Percentiles rank a stretch among this genome's conserved stretches.
phyloP scores from a whole-genome alignment of 306 rosid species.

The Prinsepia uniflora region DNA sequence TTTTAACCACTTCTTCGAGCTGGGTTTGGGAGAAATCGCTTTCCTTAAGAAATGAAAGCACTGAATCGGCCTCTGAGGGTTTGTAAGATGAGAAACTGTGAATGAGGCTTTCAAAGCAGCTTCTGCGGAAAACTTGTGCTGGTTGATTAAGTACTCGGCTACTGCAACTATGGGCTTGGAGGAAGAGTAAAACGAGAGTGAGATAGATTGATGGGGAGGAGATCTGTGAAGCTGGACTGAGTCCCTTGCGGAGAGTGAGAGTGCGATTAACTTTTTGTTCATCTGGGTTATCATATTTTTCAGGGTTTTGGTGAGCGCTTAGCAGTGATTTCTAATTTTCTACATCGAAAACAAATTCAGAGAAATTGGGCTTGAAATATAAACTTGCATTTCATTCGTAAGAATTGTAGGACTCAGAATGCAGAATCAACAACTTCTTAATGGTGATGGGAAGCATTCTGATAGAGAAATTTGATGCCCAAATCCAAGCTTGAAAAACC shows the following conservation, averaged over 20 bases:
- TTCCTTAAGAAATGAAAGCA: constrained; percentile 21
- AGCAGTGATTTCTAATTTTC: neutral
- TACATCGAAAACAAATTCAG: neutral
- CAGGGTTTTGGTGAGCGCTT: neutral
- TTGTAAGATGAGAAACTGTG: constrained; percentile 1
- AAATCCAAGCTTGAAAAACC: too few relatives aligned
- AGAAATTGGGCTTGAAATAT: neutral
- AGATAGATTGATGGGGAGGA: constrained; percentile 14
- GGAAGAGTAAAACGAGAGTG: constrained; percentile 21
- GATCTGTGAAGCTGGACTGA: neutral
- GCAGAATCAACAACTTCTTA: neutral
- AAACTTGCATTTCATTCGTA: neutral
- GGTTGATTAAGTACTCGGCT: constrained; percentile 26
- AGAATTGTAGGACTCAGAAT: neutral
- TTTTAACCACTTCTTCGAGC: constrained; percentile 23
- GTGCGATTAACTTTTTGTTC: constrained; percentile 1
- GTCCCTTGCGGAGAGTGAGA: constrained; percentile 9
- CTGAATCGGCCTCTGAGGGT: constrained; percentile 15
- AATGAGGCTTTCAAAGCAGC: constrained; percentile 32
- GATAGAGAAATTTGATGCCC: neutral
- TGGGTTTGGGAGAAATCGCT: constrained; percentile 33
- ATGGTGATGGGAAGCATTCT: neutral
- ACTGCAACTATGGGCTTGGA: neutral
- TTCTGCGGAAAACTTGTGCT: constrained; percentile 29
- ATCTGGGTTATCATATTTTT: constrained; percentile 2